These are phyloP conservation scores for Calendula officinalis DNA, from an alignment of 129 eudicot species.

Conservation along the genomic window DNA sequence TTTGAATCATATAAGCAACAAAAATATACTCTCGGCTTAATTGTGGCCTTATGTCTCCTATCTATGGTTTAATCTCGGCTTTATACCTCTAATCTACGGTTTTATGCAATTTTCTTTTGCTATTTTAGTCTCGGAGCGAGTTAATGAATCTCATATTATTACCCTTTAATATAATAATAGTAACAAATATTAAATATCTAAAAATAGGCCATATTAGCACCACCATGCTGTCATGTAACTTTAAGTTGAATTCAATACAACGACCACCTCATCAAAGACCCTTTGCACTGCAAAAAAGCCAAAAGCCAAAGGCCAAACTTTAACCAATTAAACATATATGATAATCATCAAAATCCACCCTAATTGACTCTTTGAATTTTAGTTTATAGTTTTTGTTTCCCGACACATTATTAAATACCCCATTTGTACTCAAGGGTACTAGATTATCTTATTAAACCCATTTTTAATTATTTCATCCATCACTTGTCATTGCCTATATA, in stretches of 20 bases:
- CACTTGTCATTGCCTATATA: background rate
- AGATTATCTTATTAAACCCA: background rate
- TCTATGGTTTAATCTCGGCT: too few species aligned
- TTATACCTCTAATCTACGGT: too few species aligned
- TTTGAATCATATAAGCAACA: too few species aligned
- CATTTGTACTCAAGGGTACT: background rate
- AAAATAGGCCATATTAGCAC: background rate
- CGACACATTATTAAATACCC: conserved; percentile 26
- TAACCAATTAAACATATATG: conserved; percentile 17
- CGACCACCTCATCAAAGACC: conserved; percentile 19
- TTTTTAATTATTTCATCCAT: background rate
- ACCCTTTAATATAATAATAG: too few species aligned
- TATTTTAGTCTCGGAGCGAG: too few species aligned
- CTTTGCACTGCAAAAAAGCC: conserved; percentile 31
- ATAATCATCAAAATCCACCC: conserved; percentile 14
- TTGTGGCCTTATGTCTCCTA: too few species aligned
- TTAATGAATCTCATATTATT: too few species aligned
- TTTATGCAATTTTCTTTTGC: too few species aligned
- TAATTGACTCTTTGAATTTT: conserved; percentile 4
- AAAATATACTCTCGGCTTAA: too few species aligned
- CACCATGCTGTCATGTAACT: conserved; percentile 13
- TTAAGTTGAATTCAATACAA: conserved; percentile 18
- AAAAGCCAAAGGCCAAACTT: conserved; percentile 28
- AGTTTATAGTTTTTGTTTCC: background rate
- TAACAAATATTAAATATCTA: too few species aligned